phyloP scores from a whole-genome alignment of 495 filamentous ascomycete genomes.

The Tuber brumale region DNA sequence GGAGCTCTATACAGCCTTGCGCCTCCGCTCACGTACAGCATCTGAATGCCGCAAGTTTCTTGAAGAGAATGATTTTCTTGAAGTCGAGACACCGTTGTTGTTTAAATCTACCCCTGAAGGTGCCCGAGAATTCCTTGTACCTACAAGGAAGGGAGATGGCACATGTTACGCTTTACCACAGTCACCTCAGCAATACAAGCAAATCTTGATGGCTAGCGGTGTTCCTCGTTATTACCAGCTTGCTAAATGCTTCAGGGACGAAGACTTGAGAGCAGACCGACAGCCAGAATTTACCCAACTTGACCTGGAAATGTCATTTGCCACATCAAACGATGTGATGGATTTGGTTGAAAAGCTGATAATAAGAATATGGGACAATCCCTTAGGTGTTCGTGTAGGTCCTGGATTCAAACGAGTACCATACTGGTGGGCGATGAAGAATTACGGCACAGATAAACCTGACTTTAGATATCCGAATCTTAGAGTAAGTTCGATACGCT shows the following conservation, averaged over 20 bases:
- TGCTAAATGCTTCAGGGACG: slow-evolving; percentile 90
- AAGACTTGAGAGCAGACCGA: slow-evolving; percentile 84
- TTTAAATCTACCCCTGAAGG: slow-evolving; percentile 98
- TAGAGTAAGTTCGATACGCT: slow-evolving; percentile 16
- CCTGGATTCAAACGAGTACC: slow-evolving; percentile 54
- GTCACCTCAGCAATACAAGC: slow-evolving; percentile 97
- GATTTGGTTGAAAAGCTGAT: slow-evolving; percentile 59
- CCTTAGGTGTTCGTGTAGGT: slow-evolving; percentile 41
- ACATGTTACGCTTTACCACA: slow-evolving; percentile 86
- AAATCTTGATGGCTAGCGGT: slow-evolving; percentile 91
- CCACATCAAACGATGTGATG: slow-evolving; percentile 68
- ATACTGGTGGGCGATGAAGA: slow-evolving; percentile 72
- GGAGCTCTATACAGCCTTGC: slow-evolving; percentile 56
- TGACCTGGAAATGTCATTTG: slow-evolving; percentile 88
- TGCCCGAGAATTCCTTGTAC: slow-evolving; percentile 91
- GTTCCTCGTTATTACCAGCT: slow-evolving; percentile 81
- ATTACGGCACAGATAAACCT: slow-evolving; percentile 85
- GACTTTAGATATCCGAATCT: slow-evolving; percentile 58
- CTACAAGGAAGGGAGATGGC: slow-evolving; percentile 58
- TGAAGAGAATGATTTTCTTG: slow-evolving; percentile 53
- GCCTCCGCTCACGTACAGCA: slow-evolving; percentile 52
- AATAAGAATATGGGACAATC: slow-evolving; percentile 49
- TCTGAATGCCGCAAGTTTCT: slow-evolving; percentile 52
- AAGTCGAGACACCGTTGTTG: slow-evolving; percentile 85
- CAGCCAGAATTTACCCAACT: slow-evolving; percentile 98